phyloP scores from a whole-genome alignment of 306 rosid genomes.

The Mimosa bimucronata region DNA sequence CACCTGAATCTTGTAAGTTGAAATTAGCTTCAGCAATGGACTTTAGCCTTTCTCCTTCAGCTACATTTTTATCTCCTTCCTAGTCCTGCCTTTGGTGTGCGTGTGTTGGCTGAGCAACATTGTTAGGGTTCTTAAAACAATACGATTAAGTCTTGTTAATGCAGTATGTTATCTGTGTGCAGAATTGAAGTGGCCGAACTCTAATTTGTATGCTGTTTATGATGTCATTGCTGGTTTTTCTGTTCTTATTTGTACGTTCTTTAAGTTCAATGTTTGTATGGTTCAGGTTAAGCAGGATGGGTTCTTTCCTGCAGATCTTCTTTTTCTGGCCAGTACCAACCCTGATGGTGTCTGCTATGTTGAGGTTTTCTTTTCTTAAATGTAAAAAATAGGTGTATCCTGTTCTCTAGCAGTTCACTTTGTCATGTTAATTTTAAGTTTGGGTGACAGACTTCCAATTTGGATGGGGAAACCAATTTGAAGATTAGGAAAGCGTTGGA shows the following conservation, averaged over 20 bases:
- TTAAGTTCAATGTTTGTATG: conserved; percentile 25
- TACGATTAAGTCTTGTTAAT: background rate
- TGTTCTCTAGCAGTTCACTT: conserved; percentile 26
- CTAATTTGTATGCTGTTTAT: conserved; percentile 21
- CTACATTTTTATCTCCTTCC: background rate
- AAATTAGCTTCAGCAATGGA: background rate
- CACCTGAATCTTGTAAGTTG: background rate
- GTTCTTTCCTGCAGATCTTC: conserved; percentile 88
- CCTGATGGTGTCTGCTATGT: conserved; percentile 93
- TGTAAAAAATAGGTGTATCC: conserved; percentile 21
- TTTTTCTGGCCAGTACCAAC: conserved; percentile 85
- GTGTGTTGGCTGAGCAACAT: background rate
- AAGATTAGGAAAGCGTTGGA: conserved; percentile 89
- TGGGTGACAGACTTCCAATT: conserved; percentile 80
- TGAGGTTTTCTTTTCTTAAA: conserved; percentile 58
- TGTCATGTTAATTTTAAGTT: conserved; percentile 16
- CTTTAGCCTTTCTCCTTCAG: background rate
- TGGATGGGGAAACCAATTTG: conserved; percentile 97
- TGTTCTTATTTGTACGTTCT: conserved; percentile 16
- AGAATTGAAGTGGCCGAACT: background rate
- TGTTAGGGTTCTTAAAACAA: conserved; percentile 2
- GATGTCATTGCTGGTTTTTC: conserved; percentile 17
- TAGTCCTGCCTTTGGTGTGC: background rate
- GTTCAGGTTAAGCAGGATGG: conserved; percentile 82
- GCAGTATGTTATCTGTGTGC: background rate